These are phyloP conservation scores for Scutellaria baicalensis DNA, from an alignment of 257 asterid genomes.

Conservation along the genomic window DNA sequence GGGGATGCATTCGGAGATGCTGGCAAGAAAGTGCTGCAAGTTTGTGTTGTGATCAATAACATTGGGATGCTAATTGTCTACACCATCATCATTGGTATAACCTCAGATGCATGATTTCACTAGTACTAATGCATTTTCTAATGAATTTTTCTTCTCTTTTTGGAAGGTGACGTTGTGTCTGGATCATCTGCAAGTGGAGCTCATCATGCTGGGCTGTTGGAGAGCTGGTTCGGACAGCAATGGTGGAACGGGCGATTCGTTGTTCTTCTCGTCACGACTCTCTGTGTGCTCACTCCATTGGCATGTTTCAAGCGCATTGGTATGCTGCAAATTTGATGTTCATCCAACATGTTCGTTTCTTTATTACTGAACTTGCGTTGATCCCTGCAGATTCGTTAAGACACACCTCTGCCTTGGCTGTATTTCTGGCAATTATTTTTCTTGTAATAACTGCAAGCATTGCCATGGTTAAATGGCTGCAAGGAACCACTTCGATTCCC, in stretches of 20 bases:
- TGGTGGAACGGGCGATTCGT: slow-evolving; percentile 54
- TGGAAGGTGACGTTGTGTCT: slow-evolving; percentile 56
- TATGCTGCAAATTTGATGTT: background rate
- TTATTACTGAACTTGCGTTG: background rate
- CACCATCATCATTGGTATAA: slow-evolving; percentile 57
- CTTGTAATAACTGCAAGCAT: slow-evolving; percentile 34
- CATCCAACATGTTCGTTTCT: background rate
- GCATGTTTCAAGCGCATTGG: slow-evolving; percentile 44
- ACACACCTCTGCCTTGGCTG: slow-evolving; percentile 49
- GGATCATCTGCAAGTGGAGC: slow-evolving; percentile 40
- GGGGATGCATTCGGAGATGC: slow-evolving; percentile 38
- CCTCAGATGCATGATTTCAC: background rate
- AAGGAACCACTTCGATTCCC: slow-evolving; percentile 30
- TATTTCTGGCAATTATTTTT: slow-evolving; percentile 41
- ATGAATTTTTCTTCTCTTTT: background rate
- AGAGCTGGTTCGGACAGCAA: slow-evolving; percentile 56
- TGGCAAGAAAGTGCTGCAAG: slow-evolving; percentile 34
- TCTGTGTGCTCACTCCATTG: slow-evolving; percentile 41
- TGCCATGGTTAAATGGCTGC: slow-evolving; percentile 26
- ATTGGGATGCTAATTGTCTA: slow-evolving; percentile 49
- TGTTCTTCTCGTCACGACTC: slow-evolving; percentile 34
- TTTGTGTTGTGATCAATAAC: slow-evolving; percentile 45
- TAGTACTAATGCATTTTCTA: background rate
- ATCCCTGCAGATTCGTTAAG: slow-evolving; percentile 46
- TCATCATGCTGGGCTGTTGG: slow-evolving; percentile 49